Evolutionary conservation across 345 rosid species (phyloP), one percentile per base, ranked within the genome.

Genomic region (Arabidopsis arenosa): DNA sequence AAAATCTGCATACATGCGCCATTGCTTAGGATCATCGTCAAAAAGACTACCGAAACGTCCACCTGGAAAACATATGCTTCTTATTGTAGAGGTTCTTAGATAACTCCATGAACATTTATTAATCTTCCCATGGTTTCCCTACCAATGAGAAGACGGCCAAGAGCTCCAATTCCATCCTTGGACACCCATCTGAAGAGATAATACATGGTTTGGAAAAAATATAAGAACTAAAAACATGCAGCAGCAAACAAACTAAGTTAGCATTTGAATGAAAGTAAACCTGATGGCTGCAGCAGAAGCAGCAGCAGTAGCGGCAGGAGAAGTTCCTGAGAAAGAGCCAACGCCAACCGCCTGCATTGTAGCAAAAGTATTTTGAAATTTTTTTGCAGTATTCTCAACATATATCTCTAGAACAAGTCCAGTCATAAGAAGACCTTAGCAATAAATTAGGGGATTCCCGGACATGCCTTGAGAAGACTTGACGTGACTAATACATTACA

Each of bases 1-100:
- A 82, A 94, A 88, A 80, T 94, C 99, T 0, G 99, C 99, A 83
- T 92, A 94, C 97, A 94, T 90, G 71, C 98, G 97, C 99, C 99
- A 94, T 55, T 94, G 97, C 81, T 92, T 94, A 41, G 99, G 99
- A 86, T 92, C 96, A 81, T 89, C 96, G 63, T 94, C 99, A 75
- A 92, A 94, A 74, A 94, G 91, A 75, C 82, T 85, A 62, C 98
- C 95, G 66, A 92, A 94, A 55, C 96, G 82, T 35, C 97, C 98
- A 86, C 98, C 98, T 92, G 81, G 72, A 76, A 66, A 70, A 79
- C 55, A 79, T 43, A 48, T 35, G 18, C 77, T 72, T 47, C 37
- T 70, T 70, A 70, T 9, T 63, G 32, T 8, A 37, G 55, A 72
- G 40, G 51, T 43, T 79, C 77, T 79, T 33, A 65, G 63, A 70